These are phyloP conservation scores for Epichloe baconii DNA, from an alignment of 2,329 filamentous ascomycete genomes.

Conservation along the genomic window DNA sequence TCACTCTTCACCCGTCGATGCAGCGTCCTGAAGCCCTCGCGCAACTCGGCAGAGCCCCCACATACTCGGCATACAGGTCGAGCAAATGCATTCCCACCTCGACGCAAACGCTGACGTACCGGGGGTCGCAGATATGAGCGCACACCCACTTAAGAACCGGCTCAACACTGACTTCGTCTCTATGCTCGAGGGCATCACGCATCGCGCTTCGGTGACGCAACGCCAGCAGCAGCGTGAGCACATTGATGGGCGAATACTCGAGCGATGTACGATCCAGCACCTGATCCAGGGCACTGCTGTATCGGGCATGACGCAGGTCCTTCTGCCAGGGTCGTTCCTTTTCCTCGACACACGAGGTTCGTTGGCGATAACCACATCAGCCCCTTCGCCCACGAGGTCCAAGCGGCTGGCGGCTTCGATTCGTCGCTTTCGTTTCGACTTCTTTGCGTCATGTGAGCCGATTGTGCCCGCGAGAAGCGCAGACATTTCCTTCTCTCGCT, in stretches of 20 bases:
- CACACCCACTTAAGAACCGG: slow-evolving; percentile 76
- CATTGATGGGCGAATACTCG: slow-evolving; percentile 46
- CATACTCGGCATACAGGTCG: slow-evolving; percentile 75
- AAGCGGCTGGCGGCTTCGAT: slow-evolving; percentile 38
- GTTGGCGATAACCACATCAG: slow-evolving; percentile 79
- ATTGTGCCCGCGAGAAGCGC: slow-evolving; percentile 66
- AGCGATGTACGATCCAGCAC: slow-evolving; percentile 46
- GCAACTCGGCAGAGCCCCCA: slow-evolving; percentile 63
- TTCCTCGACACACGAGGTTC: slow-evolving; percentile 37
- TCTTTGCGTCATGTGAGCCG: slow-evolving; percentile 61
- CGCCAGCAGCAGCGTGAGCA: slow-evolving; percentile 68
- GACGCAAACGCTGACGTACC: slow-evolving; percentile 67
- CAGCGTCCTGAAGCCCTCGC: slow-evolving; percentile 54
- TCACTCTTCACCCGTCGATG: slow-evolving; percentile 60
- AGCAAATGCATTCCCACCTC: slow-evolving; percentile 73
- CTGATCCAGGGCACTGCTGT: slow-evolving; percentile 63
- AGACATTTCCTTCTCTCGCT: slow-evolving; percentile 74
- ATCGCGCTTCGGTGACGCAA: slow-evolving; percentile 81
- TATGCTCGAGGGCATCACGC: slow-evolving; percentile 62
- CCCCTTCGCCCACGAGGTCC: slow-evolving; percentile 72
- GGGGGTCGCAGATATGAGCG: slow-evolving; percentile 68
- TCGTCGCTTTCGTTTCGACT: slow-evolving; percentile 53
- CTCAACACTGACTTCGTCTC: slow-evolving; percentile 69
- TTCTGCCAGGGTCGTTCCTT: slow-evolving; percentile 67
- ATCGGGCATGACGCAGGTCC: slow-evolving; percentile 66